Percentiles rank a stretch among this genome's conserved stretches.
phyloP scores from a whole-genome alignment of 768 basidiomycete genomes.

The Cubamyces sp. region DNA sequence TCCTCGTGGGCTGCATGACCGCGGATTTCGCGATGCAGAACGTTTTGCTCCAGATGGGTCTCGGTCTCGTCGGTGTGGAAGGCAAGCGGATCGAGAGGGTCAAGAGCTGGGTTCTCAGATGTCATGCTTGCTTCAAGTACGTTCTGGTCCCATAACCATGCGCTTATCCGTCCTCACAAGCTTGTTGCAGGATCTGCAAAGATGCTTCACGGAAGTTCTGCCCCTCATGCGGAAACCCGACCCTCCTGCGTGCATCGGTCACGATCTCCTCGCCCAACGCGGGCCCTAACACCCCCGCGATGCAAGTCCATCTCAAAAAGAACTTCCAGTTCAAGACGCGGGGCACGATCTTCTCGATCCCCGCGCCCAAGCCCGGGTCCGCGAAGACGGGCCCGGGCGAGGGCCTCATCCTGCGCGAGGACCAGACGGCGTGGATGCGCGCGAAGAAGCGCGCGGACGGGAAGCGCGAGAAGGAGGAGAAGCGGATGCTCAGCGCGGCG shows the following conservation, averaged over 20 bases:
- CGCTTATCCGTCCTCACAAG: no score
- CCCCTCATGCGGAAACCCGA: constrained; percentile 94
- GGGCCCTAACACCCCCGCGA: constrained; percentile 59
- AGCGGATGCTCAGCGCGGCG: constrained; percentile 66
- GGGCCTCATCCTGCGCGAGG: constrained; percentile 89
- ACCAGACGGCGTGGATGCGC: constrained; percentile 85
- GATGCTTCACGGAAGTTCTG: constrained; percentile 95
- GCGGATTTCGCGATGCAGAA: constrained; percentile 99
- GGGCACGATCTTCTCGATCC: constrained; percentile 92
- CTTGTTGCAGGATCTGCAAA: constrained; percentile 79
- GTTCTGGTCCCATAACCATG: constrained; percentile 37
- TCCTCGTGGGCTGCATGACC: constrained; percentile 91
- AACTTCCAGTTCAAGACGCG: constrained; percentile 95
- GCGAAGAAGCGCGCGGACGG: constrained; percentile 80
- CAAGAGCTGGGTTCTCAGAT: constrained; percentile 94
- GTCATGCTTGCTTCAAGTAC: constrained; percentile 99
- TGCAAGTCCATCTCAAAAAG: constrained; percentile 91
- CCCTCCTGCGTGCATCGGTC: constrained; percentile 88
- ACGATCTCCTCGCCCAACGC: constrained; percentile 75
- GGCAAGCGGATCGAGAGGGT: constrained; percentile 90
- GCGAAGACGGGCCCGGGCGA: constrained; percentile 83
- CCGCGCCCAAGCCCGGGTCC: constrained; percentile 84
- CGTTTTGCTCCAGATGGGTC: constrained; percentile 90
- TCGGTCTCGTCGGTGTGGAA: constrained; percentile 86
- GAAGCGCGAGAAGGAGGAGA: constrained; percentile 78